Evolutionary conservation across 257 asterid genomes (phyloP).

Genomic region (Solanum pimpinellifolium): DNA sequence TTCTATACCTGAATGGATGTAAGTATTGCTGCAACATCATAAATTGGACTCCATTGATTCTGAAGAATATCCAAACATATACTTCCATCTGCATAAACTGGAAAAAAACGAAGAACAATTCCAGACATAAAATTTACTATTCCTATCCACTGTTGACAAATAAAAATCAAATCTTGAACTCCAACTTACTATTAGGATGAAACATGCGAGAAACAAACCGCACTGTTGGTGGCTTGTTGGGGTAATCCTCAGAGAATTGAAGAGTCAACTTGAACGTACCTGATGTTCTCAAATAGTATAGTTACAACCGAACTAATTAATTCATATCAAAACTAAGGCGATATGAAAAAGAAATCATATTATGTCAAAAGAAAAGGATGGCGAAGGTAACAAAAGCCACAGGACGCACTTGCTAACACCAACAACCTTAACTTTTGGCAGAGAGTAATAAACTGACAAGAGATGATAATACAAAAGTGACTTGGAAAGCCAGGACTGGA

Average conservation of each 20-base stretch:
- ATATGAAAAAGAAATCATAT: not conserved
- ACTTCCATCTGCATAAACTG: slow-evolving; percentile 97
- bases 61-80: slow-evolving; percentile 93
- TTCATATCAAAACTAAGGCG: not conserved
- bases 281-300: slow-evolving; percentile 6
- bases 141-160: not conserved
- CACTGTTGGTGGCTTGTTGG: slow-evolving; percentile 80
- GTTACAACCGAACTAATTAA: not conserved
- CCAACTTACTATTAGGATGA: slow-evolving; percentile 74
- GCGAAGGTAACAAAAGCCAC: not conserved
- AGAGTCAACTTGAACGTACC: slow-evolving; percentile 76
- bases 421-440: not conserved
- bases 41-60: slow-evolving; percentile 94
- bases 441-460: not conserved
- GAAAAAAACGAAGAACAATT: slow-evolving; percentile 1
- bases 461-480: not conserved
- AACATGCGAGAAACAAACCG: slow-evolving; percentile 79
- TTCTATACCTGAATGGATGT: slow-evolving; percentile 73
- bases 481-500: not conserved
- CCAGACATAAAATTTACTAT: slow-evolving; percentile 1
- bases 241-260: slow-evolving; percentile 67
- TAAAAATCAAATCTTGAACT: not conserved
- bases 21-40: slow-evolving; percentile 88
- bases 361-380: not conserved
- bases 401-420: not conserved